Conservation (phyloP, 495 filamentous ascomycete genomes). For the Astrothelium macrocarpum region DNA sequence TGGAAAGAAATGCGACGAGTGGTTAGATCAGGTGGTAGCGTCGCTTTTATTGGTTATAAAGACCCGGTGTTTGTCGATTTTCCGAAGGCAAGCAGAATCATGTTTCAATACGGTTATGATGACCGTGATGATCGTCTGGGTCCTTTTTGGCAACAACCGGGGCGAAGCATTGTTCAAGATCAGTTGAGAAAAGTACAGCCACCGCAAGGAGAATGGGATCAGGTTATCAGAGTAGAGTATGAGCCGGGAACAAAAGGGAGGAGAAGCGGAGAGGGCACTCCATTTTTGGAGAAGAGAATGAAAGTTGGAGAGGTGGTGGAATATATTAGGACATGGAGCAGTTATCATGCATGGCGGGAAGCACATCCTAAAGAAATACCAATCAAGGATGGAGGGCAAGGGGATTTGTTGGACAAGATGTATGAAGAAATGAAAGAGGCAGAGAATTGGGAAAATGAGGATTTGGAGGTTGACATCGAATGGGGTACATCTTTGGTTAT, state of each 20-base stretch:
- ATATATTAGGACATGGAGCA: slow-evolving; percentile 49
- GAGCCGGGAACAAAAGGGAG: slow-evolving; percentile 37
- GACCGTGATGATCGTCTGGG: slow-evolving; percentile 35
- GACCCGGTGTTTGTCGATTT: slow-evolving; percentile 46
- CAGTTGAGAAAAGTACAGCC: slow-evolving; percentile 41
- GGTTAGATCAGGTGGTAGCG: slow-evolving; percentile 43
- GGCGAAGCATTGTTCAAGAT: slow-evolving; percentile 43
- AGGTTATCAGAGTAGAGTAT: slow-evolving; percentile 45
- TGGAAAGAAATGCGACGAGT: slow-evolving; percentile 48
- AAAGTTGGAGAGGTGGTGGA: slow-evolving; percentile 45
- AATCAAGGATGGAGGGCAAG: slow-evolving; percentile 38
- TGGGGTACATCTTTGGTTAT: slow-evolving; percentile 49
- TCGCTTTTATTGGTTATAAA: slow-evolving; percentile 56
- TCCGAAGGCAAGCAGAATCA: slow-evolving; percentile 36
- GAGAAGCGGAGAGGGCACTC: slow-evolving; percentile 35
- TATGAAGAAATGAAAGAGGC: slow-evolving; percentile 44
- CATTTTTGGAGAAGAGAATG: slow-evolving; percentile 44
- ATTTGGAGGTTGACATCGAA: slow-evolving; percentile 41
- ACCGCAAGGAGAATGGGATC: slow-evolving; percentile 41
- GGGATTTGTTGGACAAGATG: slow-evolving; percentile 47
- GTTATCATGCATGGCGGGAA: slow-evolving; percentile 46
- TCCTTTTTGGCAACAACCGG: slow-evolving; percentile 51
- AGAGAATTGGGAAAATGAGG: slow-evolving; percentile 40
- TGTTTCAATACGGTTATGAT: slow-evolving; percentile 19
- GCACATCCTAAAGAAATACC: slow-evolving; percentile 37